Percentiles rank a stretch among this genome's conserved stretches.
phyloP scores from a whole-genome alignment of 2,329 filamentous ascomycete species.

The Sphaerulina musiva region DNA sequence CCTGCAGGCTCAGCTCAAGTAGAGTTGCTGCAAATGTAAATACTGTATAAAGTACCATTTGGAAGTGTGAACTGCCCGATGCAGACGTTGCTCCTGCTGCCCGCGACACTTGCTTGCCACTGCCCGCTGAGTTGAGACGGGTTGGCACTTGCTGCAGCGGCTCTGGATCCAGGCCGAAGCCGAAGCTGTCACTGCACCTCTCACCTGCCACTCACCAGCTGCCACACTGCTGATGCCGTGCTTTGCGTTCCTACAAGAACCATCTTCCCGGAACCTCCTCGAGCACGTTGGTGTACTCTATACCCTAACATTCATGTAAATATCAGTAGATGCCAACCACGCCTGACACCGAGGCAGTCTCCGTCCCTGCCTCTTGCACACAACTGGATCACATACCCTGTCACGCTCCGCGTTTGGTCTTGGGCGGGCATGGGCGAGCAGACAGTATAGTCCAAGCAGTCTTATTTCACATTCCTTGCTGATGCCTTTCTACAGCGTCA shows the following conservation, averaged over 20 bases:
- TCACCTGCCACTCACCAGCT: not conserved
- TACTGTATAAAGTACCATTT: conserved; percentile 21
- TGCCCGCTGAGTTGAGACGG: not conserved
- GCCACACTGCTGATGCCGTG: too few relatives aligned
- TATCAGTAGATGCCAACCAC: conserved; percentile 1
- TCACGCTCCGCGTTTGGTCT: not conserved
- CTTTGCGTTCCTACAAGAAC: not conserved
- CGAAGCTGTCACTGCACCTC: not conserved
- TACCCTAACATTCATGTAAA: conserved; percentile 3
- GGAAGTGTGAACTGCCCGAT: conserved; percentile 7
- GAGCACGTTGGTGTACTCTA: not conserved
- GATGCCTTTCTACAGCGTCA: not conserved
- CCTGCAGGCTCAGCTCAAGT: conserved; percentile 74
- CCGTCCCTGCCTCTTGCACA: not conserved
- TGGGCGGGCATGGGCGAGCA: not conserved
- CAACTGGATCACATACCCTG: not conserved
- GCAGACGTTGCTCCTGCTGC: not conserved
- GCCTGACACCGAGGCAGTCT: not conserved
- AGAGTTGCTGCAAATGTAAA: conserved; percentile 39
- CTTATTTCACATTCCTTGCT: not conserved
- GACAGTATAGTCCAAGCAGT: not conserved
- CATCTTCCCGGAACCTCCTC: not conserved
- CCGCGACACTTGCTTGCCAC: too few relatives aligned
- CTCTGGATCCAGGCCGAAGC: not conserved
- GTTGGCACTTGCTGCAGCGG: not conserved